These are phyloP conservation scores for Acer negundo DNA, from an alignment of 345 rosid species.

Conservation along the genomic window DNA sequence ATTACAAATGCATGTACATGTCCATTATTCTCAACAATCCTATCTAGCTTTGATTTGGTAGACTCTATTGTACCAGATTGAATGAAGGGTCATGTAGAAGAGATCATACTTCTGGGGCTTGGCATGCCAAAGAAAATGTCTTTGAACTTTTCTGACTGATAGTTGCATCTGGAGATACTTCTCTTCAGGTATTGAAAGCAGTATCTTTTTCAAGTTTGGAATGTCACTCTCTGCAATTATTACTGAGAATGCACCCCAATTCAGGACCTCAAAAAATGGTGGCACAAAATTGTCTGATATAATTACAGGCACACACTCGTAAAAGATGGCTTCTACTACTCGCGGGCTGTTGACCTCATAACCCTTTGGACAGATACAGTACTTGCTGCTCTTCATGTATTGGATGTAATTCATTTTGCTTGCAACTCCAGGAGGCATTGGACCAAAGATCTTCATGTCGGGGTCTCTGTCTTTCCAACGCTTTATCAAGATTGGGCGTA, in stretches of 20 bases:
- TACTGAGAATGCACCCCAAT: slow-evolving; percentile 76
- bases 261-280: slow-evolving; percentile 81
- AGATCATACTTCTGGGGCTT: slow-evolving; percentile 82
- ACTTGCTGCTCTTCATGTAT: slow-evolving; percentile 93
- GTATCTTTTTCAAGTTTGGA: slow-evolving; percentile 61
- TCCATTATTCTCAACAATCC: slow-evolving; percentile 6
- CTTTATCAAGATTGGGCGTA: slow-evolving; percentile 67
- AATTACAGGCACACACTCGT: slow-evolving; percentile 88
- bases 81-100: slow-evolving; percentile 91
- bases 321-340: slow-evolving; percentile 87
- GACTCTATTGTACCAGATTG: slow-evolving; percentile 88
- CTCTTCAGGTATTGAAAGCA: slow-evolving; percentile 64
- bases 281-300: slow-evolving; percentile 91
- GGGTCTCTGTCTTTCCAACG: slow-evolving; percentile 90
- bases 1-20: slow-evolving; percentile 6
- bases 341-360: slow-evolving; percentile 93
- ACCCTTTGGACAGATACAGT: slow-evolving; percentile 90
- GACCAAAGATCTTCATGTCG: slow-evolving; percentile 74
- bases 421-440: slow-evolving; percentile 83
- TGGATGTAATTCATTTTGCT: slow-evolving; percentile 94
- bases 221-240: slow-evolving; percentile 85
- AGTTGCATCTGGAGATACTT: slow-evolving; percentile 70
- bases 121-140: slow-evolving; percentile 90
- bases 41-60: slow-evolving; percentile 71
- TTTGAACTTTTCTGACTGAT: slow-evolving; percentile 72